Base-by-base conservation (phyloP, 768 basidiomycete genomes). In the Russula emetica region DNA sequence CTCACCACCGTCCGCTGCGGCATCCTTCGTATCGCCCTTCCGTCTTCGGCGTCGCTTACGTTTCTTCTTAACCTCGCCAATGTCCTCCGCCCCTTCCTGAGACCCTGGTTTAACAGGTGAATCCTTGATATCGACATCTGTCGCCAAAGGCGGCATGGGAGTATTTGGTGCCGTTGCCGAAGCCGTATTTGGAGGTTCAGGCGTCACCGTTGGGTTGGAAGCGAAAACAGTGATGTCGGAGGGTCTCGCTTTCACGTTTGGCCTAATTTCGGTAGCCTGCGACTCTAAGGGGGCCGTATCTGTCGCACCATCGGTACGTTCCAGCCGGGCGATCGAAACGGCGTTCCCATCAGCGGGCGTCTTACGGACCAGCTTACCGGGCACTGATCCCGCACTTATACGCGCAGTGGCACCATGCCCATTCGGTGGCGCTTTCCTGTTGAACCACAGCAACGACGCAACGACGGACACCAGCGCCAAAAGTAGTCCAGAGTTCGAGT, bases 41-140 rank as follows among this genome's bases (percentile, higher is more conserved):
- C 55, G 67, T 55, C 66, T 69, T 32, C 66, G 65, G 26, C 60
- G 54, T 16, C 61, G 64, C 26, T 61, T 70, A 59, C 74, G 69
- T 69, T 75, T 72, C 71, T 78, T 76, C 67, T 68, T 73, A 13
- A 70, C 72, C 55, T 72, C 76, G 1, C 76, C 76, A 72, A 78
- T 69, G 83, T 85, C 68, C 81, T 84, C 61, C 73, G 78, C 68
- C 83, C 85, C 68, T 81, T 84, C 61, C 85, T 85, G 45, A 14
- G 55, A 26, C 40, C 52, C 63, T 8, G 49, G 20, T 52, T 61
- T 65, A 34, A 16, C 32, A 30, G n/a, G 51, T 20, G 52, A 54
- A 7, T 5, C 14, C 24, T 60, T 56, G 13, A 32, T 20, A 4
- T 10, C 22, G 7, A 18, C 36, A 51, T 45, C 54, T 24, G 28